Conservation (phyloP, 768 basidiomycete genomes). For the Mycena floridula region DNA sequence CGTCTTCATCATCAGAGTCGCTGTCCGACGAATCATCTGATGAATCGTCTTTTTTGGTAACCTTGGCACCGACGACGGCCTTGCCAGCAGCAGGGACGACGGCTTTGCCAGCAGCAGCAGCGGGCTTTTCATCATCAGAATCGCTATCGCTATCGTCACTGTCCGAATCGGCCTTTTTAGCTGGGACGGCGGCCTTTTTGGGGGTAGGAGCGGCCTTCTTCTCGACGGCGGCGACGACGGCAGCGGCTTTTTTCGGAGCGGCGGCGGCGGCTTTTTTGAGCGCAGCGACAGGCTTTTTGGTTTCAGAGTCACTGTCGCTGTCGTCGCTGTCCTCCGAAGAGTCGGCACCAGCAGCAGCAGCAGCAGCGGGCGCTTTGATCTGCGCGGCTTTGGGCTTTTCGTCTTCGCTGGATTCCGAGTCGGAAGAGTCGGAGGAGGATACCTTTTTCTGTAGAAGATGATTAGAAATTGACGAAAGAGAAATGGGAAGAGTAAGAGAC, state of each 20-base stretch:
- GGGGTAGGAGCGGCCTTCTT: slow-evolving; percentile 4
- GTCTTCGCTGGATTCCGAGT: slow-evolving; percentile 40
- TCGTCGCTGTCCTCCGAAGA: slow-evolving; percentile 30
- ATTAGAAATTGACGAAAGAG: not conserved
- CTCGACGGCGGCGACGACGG: not conserved
- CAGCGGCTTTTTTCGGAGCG: not conserved
- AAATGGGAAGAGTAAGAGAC: not conserved
- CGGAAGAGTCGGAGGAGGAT: slow-evolving; percentile 10
- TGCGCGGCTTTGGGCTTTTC: slow-evolving; percentile 53
- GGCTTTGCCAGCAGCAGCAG: not conserved
- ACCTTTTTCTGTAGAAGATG: too few species aligned
- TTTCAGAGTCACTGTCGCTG: not conserved
- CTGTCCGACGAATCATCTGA: slow-evolving; percentile 15
- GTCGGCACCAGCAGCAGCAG: slow-evolving; percentile 31
- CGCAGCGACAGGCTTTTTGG: not conserved
- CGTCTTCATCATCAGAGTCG: slow-evolving; percentile 10
- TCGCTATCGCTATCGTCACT: not conserved
- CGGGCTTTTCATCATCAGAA: not conserved
- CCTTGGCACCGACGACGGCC: too few species aligned
- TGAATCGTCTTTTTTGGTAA: not conserved
- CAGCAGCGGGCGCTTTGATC: slow-evolving; percentile 34
- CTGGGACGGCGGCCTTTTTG: slow-evolving; percentile 16
- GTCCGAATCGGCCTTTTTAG: slow-evolving; percentile 9
- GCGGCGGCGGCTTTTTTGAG: not conserved
- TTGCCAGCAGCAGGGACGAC: not conserved